Base-by-base conservation (phyloP, 495 filamentous ascomycete species). In the Trichoderma gamsii region DNA sequence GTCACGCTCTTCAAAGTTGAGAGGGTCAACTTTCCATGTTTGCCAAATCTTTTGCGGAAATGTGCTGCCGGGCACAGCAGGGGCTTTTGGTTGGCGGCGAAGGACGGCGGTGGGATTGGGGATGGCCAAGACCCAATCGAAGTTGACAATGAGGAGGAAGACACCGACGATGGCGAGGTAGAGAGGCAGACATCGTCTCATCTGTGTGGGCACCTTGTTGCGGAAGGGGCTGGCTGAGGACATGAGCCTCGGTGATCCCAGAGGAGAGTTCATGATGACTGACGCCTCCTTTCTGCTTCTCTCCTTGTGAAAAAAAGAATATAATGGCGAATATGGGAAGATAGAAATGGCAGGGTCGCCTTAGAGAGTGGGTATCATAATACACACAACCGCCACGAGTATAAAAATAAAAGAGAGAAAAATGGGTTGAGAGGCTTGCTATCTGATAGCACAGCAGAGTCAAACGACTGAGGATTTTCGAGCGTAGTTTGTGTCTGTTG, bases 21-120 rank as follows among this genome's bases (percentile, higher is more conserved):
- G 76, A 7, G 86, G 81, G 71, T 84, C 80, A 41, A 86, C 81
- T 73, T 88, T 88, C 87, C 87, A 89, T 12, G 85, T 84, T 74
- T 89, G 87, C 87, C 87, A 89, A 69, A 89, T 87, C 72, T 87
- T 87, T 41, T 73, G 72, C 16, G 82, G 82, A 65, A 85, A 82
- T 65, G 63, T 65, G 63, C 63, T 65, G 63, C 63, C 63, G 1
- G 63, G 63, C 18, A 65, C 16, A 32, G 63, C 11, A 25, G 63
- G 63, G 15, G 63, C 21, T 21, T 65, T 65, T 27, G 56, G 56
- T n/a, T 65, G 18, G 8, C 63, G 63, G 35, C 63, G 63, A 5
- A 65, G 63, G 18, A 65, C 41, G 13, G 32, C 18, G 4, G 41
- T 11, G 15, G 63, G 52, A 52, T 27, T 23, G n/a, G 44, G 12